Evolutionary conservation across 306 rosid genomes (phyloP).

Genomic region (Corylus americana): DNA sequence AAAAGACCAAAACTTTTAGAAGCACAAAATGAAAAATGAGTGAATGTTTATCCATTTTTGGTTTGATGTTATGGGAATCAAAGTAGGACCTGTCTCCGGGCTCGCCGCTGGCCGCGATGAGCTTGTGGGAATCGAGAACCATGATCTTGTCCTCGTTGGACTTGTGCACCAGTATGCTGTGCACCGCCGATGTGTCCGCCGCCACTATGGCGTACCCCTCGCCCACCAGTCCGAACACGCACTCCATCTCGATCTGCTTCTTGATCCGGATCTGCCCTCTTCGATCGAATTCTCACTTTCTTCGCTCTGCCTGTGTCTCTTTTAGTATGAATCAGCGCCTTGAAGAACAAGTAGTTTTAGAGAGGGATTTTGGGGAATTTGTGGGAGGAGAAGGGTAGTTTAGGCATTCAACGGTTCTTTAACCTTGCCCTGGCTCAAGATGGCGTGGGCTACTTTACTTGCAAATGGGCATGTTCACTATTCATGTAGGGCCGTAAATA

Average conservation of each 20-base stretch:
- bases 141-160: constrained; percentile 98
- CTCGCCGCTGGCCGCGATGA: constrained; percentile 95
- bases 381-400: not conserved
- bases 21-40: not conserved
- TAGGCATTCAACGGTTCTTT: not conserved
- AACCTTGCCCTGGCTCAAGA: too few species aligned
- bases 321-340: not conserved
- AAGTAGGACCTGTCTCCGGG: constrained; percentile 76
- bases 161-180: constrained; percentile 92
- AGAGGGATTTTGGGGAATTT: not conserved
- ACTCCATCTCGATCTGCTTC: constrained; percentile 57
- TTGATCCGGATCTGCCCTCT: constrained; percentile 6
- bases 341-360: not conserved
- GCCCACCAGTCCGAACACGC: constrained; percentile 83
- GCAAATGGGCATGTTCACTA: too few species aligned
- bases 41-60: constrained; percentile 2
- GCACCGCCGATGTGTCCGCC: constrained; percentile 91
- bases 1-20: not conserved
- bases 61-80: not conserved
- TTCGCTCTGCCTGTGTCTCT: not conserved
- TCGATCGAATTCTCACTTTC: not conserved
- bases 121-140: constrained; percentile 96
- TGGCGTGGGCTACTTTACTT: too few species aligned
- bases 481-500: too few species aligned
- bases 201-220: constrained; percentile 76